phyloP scores from a whole-genome alignment of 805 yeast species.

The Saccharomycopsis selenospora region DNA sequence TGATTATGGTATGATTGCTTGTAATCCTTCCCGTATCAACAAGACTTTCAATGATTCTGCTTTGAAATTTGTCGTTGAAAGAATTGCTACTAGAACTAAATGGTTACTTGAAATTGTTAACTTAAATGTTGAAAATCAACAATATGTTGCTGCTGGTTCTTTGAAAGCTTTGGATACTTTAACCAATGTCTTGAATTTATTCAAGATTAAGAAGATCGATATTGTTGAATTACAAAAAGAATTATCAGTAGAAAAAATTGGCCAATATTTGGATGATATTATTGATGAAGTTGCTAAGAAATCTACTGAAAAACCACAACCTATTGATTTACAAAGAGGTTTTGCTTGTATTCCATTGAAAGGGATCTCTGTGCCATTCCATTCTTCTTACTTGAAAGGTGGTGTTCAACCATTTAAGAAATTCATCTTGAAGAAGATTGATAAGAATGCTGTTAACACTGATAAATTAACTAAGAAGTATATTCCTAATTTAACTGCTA shows the following conservation, averaged over 20 bases:
- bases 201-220: conserved; percentile 91
- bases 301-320: conserved; percentile 85
- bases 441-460: conserved; percentile 91
- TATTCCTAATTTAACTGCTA: conserved; percentile 98
- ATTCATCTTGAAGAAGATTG: conserved; percentile 92
- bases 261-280: conserved; percentile 80
- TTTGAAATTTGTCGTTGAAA: conserved; percentile 86
- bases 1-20: conserved; percentile 98
- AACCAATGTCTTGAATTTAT: conserved; percentile 85
- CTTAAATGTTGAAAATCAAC: conserved; percentile 96
- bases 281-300: conserved; percentile 78
- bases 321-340: conserved; percentile 95
- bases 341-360: conserved; percentile 96
- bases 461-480: conserved; percentile 89
- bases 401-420: conserved; percentile 99
- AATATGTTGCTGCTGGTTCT: conserved; percentile 98
- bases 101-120: conserved; percentile 98
- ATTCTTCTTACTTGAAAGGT: conserved; percentile 93
- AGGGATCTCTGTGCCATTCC: conserved; percentile 99
- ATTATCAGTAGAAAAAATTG: conserved; percentile 80
- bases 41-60: conserved; percentile 90
- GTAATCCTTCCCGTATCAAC: conserved; percentile 90
- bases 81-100: conserved; percentile 71
- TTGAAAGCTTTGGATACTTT: conserved; percentile 89
- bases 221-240: conserved; percentile 78